Evolutionary conservation across 805 yeast species (phyloP), one percentile per base, ranked within the genome.

Genomic region (Babjeviella inositovora): DNA sequence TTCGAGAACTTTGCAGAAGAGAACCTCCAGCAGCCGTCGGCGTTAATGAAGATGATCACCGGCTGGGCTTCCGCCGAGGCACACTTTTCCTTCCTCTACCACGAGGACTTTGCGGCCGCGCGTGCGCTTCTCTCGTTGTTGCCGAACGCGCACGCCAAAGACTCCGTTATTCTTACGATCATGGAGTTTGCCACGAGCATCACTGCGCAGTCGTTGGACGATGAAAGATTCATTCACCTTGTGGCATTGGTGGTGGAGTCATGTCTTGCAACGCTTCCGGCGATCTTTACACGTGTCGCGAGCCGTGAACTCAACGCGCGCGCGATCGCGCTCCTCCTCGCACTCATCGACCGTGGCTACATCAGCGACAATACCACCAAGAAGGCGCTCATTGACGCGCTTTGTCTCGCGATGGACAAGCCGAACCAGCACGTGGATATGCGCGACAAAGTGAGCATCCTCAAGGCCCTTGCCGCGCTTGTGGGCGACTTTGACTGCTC

Each of bases 1-100:
- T 53, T 90, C 34, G 53, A 30, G 1, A 52, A 59, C 8, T 87
- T 87, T 44, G 74, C 74, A 3, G 60, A 50, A 19, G 93, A 77
- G 36, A 90, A 87, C 41, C 52, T 75, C 15, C 92, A 82, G 39
- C 82, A 76, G 36, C 73, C 87, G 1, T 82, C 96, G 0, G 62
- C 93, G 0, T 41, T 87, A 20, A 50, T 85, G 65, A 65, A 57
- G 26, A 40, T 82, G 7, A 62, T 87, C 36, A 45, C 67, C 5
- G 49, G 62, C 6, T 64, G 93, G 70, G 51, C 76, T 23, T 39
- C 54, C 4, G 41, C 47, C 15, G 49, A 53, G 5, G 49, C 51
- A 12, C 53, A 73, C 18, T 48, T 58, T 22, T 53, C 54, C 8
- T 65, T 74, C 28, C 45, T 81, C 20, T 58, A 57, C 26, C 45